phyloP scores from a whole-genome alignment of 2,329 filamentous ascomycete species.

The Pyricularia pennisetigena region DNA sequence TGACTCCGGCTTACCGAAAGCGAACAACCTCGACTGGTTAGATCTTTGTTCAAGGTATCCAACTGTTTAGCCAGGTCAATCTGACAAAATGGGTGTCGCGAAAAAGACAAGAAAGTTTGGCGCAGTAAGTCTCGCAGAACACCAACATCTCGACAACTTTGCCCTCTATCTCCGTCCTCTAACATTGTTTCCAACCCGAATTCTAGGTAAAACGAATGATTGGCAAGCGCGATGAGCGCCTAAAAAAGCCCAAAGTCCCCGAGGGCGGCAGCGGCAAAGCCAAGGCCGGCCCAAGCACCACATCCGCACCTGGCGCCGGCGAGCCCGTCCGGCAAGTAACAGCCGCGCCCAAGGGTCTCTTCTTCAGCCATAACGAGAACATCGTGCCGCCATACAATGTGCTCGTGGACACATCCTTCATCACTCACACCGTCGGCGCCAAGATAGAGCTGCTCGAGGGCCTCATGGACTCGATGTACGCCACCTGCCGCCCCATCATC shows the following conservation, averaged over 20 bases:
- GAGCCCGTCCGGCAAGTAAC: slow-evolving; percentile 14
- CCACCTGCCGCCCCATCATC: slow-evolving; percentile 82
- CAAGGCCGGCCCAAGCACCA: slow-evolving; percentile 17
- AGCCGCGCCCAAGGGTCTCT: slow-evolving; percentile 14
- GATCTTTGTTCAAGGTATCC: background rate
- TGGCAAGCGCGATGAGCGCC: slow-evolving; percentile 65
- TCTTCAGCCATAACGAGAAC: slow-evolving; percentile 15
- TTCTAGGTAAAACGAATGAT: slow-evolving; percentile 69
- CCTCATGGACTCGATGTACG: slow-evolving; percentile 88
- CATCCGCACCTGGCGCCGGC: background rate
- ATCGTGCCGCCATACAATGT: slow-evolving; percentile 15
- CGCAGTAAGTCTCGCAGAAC: slow-evolving; percentile 11
- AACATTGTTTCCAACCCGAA: background rate
- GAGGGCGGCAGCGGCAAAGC: slow-evolving; percentile 39
- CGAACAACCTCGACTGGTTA: background rate
- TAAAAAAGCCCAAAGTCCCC: slow-evolving; percentile 74
- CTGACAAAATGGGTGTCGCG: slow-evolving; percentile 65
- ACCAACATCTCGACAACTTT: background rate
- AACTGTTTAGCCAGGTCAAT: background rate
- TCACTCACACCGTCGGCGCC: slow-evolving; percentile 69
- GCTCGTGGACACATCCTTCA: slow-evolving; percentile 45
- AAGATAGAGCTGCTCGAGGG: slow-evolving; percentile 77
- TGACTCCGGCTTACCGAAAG: background rate
- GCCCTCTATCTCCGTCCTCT: background rate
- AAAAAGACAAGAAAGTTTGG: slow-evolving; percentile 93